phyloP scores from a whole-genome alignment of 2,329 filamentous ascomycete genomes.

The Arthrobotrys megalospora region DNA sequence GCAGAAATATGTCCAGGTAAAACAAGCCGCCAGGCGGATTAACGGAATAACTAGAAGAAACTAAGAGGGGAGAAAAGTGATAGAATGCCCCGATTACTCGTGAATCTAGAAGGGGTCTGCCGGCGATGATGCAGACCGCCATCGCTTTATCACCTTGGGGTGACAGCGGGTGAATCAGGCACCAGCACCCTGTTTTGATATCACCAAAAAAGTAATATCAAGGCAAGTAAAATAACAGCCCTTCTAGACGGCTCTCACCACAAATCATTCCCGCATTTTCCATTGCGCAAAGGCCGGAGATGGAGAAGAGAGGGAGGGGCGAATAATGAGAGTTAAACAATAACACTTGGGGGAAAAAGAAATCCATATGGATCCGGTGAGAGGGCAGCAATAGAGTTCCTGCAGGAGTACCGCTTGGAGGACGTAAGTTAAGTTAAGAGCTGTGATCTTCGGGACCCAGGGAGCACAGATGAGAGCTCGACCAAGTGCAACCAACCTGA shows the following conservation, averaged over 20 bases:
- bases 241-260: slow-evolving; percentile 33
- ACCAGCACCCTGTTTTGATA: slow-evolving; percentile 57
- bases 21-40: slow-evolving; percentile 37
- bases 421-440: slow-evolving; percentile 41
- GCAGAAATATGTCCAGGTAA: slow-evolving; percentile 49
- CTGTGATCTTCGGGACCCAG: slow-evolving; percentile 57
- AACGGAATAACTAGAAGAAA: slow-evolving; percentile 15
- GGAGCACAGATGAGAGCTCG: slow-evolving; percentile 52
- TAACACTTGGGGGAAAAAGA: slow-evolving; percentile 28
- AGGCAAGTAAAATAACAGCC: slow-evolving; percentile 28
- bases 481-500: slow-evolving; percentile 49
- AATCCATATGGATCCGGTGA: slow-evolving; percentile 34
- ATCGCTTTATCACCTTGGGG: slow-evolving; percentile 55
- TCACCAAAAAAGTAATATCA: slow-evolving; percentile 42
- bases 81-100: slow-evolving; percentile 36
- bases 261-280: slow-evolving; percentile 24
- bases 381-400: slow-evolving; percentile 53
- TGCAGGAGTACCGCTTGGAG: slow-evolving; percentile 53
- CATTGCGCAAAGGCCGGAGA: slow-evolving; percentile 40
- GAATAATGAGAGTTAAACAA: slow-evolving; percentile 39
- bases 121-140: slow-evolving; percentile 41
- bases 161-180: slow-evolving; percentile 53
- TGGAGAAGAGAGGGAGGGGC: slow-evolving; percentile 47
- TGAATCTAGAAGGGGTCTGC: slow-evolving; percentile 57
- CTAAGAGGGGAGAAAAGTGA: slow-evolving; percentile 6